These are phyloP conservation scores for Spergularia marina DNA, from an alignment of 148 eudicot genomes.

Conservation along the genomic window DNA sequence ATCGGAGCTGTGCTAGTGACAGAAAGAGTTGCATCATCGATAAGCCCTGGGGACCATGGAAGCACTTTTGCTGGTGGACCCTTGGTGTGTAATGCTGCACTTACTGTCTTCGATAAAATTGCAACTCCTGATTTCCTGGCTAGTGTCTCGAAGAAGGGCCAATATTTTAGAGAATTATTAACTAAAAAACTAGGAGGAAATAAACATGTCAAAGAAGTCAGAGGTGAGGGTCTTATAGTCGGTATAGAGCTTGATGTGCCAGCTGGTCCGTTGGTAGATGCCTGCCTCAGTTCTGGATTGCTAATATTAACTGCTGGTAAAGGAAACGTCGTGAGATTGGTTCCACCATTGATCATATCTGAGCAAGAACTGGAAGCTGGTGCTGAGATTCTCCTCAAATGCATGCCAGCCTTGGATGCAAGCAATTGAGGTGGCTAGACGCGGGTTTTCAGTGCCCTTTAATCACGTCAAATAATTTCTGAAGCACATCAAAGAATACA, in stretches of 20 bases:
- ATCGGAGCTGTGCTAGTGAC: slow-evolving; percentile 79
- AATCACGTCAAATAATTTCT: neutral
- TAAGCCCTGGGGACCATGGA: slow-evolving; percentile 73
- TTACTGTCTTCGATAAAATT: slow-evolving; percentile 65
- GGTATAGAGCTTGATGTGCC: slow-evolving; percentile 73
- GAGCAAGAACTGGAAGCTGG: slow-evolving; percentile 62
- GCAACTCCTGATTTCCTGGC: slow-evolving; percentile 56
- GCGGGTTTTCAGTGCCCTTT: neutral
- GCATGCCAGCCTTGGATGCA: slow-evolving; percentile 65
- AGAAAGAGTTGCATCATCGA: slow-evolving; percentile 58
- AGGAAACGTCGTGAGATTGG: slow-evolving; percentile 78
- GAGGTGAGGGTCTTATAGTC: slow-evolving; percentile 71
- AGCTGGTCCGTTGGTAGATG: slow-evolving; percentile 67
- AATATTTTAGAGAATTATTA: slow-evolving; percentile 50
- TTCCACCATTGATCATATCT: slow-evolving; percentile 81
- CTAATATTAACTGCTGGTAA: slow-evolving; percentile 86
- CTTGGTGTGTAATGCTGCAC: slow-evolving; percentile 68
- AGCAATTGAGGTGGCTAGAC: slow-evolving; percentile 16
- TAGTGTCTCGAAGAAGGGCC: slow-evolving; percentile 61
- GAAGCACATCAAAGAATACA: neutral
- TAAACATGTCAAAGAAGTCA: slow-evolving; percentile 65
- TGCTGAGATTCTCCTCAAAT: slow-evolving; percentile 52
- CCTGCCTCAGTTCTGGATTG: slow-evolving; percentile 64
- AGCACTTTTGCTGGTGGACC: slow-evolving; percentile 94
- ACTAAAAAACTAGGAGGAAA: slow-evolving; percentile 53